Evolutionary conservation across 805 yeast genomes (phyloP).

Genomic region (Debaryomyces hansenii): DNA sequence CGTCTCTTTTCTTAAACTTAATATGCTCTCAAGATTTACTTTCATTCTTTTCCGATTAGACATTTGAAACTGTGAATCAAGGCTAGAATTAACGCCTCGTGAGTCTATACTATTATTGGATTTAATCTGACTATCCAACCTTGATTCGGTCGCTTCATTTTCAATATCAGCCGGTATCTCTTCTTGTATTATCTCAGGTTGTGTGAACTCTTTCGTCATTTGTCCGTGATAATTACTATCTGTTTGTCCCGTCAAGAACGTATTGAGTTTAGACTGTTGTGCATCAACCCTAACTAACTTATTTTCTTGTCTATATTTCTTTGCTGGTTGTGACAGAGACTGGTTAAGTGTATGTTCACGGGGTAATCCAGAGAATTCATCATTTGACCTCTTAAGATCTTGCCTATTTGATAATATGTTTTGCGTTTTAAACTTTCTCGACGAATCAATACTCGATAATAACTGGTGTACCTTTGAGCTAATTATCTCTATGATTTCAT

Average conservation of each 20-base stretch:
- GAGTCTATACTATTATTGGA: neutral
- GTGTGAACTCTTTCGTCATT: neutral
- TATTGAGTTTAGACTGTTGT: constrained; percentile 44
- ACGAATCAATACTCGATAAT: constrained; percentile 59
- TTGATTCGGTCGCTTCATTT: neutral
- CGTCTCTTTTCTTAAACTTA: constrained; percentile 52
- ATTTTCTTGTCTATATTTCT: constrained; percentile 54
- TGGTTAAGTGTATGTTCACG: neutral
- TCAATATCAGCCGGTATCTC: neutral
- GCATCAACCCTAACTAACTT: constrained; percentile 72
- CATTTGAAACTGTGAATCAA: neutral
- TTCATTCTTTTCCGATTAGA: constrained; percentile 22
- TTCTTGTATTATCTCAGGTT: neutral
- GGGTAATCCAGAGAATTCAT: neutral
- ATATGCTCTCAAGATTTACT: constrained; percentile 59
- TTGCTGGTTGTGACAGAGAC: constrained; percentile 9
- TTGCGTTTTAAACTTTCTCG: constrained; percentile 70
- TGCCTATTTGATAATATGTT: constrained; percentile 33
- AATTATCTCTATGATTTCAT: constrained; percentile 72
- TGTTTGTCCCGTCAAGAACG: constrained; percentile 6
- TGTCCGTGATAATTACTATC: constrained; percentile 2
- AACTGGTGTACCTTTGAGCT: constrained; percentile 48
- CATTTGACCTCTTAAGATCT: neutral
- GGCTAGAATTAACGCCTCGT: neutral
- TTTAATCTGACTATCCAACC: neutral